phyloP scores from a whole-genome alignment of 2,329 filamentous ascomycete species.

The Neonectria coccinea region DNA sequence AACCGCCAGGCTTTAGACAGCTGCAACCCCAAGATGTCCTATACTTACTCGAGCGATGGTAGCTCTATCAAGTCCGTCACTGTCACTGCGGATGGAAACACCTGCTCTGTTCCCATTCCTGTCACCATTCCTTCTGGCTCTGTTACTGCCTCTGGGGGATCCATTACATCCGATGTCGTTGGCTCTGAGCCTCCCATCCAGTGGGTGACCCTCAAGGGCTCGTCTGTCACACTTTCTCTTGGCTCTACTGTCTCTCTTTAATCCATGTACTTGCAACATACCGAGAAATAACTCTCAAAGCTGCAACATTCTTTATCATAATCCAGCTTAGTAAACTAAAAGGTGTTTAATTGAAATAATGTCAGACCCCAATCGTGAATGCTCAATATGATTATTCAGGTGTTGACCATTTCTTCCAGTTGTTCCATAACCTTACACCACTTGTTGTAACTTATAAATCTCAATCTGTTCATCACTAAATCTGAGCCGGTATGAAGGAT shows the following conservation, averaged over 20 bases:
- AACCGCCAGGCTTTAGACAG: slow-evolving; percentile 28
- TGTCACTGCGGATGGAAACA: slow-evolving; percentile 25
- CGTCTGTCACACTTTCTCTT: slow-evolving; percentile 22
- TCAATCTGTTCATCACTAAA: no score
- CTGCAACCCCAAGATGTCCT: slow-evolving; percentile 28
- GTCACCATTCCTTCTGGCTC: slow-evolving; percentile 24
- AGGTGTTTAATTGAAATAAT: no score
- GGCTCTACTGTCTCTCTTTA: background rate
- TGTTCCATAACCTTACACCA: no score
- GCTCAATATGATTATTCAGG: no score
- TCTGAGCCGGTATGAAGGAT: no score
- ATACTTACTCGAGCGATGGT: slow-evolving; percentile 19
- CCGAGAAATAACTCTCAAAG: no score
- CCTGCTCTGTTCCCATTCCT: slow-evolving; percentile 27
- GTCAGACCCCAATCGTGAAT: no score
- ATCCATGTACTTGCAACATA: no score
- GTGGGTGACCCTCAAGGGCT: slow-evolving; percentile 30
- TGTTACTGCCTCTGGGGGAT: background rate
- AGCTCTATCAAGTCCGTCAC: slow-evolving; percentile 17
- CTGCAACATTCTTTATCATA: no score
- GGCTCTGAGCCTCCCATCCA: slow-evolving; percentile 33
- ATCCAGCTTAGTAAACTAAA: no score
- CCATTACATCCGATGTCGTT: slow-evolving; percentile 12
- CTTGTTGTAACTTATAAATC: no score
- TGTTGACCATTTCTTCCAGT: no score